Base-by-base conservation (phyloP, 805 yeast species). In the Maudiozyma saulgeensis region DNA sequence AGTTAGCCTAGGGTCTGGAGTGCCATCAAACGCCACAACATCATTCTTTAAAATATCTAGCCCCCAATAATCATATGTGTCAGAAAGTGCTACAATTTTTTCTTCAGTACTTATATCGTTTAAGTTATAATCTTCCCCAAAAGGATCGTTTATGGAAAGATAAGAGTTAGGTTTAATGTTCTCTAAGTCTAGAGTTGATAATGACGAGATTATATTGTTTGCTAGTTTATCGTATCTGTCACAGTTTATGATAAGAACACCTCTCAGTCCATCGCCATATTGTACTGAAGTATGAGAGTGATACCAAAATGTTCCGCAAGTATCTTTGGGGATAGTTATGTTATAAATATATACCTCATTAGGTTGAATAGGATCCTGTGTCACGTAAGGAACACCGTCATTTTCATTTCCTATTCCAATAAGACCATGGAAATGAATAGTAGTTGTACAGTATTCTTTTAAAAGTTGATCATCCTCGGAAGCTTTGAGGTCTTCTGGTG, bases 281-380 rank as follows among this genome's bases (percentile, higher is more conserved):
- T 77, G 79, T 1, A 76, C 74, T 12, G 75, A 60, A 45, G 68
- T 69, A 50, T 79, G 82, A 2, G 81, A 71, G 56, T 79, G 83
- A 57, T 77, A 79, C 82, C 83, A 79, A 49, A 63, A 74, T 0
- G 81, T 74, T 0, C 83, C 83, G 45, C 72, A 67, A 34, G 71
- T 72, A 47, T 61, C 62, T 34, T 49, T 47, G 44, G 79, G 79
- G 3, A 69, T 55, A 13, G 70, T 70, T 52, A 78, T 75, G 37
- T 63, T 60, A 53, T 79, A 75, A 56, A 80, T 66, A 61, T 74
- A 75, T 2, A 81, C 74, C 54, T 78, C 79, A 25, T 81, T 82
- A 12, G 83, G 80, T 39, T 79, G 73, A 53, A 84, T 82, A 39
- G 89, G 87, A 63, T 85, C 79, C 62, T 84, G 90, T 13, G 87